phyloP scores from a whole-genome alignment of 2,329 filamentous ascomycete genomes.

The Claviceps quebecensis region DNA sequence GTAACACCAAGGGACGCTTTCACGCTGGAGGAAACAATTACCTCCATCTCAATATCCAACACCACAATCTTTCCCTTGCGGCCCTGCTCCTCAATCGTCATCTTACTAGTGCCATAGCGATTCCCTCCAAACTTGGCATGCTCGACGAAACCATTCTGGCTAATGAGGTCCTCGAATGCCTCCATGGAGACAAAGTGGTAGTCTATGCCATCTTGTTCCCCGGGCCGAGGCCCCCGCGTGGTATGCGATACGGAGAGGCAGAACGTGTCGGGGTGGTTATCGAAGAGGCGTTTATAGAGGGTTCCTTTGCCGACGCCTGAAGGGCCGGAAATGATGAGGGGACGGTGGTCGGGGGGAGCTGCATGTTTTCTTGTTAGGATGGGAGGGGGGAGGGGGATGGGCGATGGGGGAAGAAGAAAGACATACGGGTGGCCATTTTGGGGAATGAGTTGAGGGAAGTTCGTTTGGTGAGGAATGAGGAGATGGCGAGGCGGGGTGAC shows the following conservation, averaged over 20 bases:
- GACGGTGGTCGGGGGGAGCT: conserved; percentile 36
- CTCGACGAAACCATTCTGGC: conserved; percentile 67
- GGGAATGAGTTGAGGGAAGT: conserved; percentile 1
- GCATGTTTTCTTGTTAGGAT: background rate
- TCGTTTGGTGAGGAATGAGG: background rate
- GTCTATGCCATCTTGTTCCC: conserved; percentile 62
- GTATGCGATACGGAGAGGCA: conserved; percentile 57
- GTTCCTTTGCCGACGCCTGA: conserved; percentile 71
- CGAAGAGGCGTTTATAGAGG: conserved; percentile 58
- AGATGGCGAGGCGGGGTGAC: conserved; percentile 3
- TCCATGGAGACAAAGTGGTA: conserved; percentile 65
- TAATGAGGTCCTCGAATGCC: conserved; percentile 54
- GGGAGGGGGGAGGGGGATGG: too few relatives aligned
- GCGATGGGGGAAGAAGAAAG: background rate
- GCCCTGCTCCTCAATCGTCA: conserved; percentile 62
- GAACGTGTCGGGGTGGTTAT: conserved; percentile 35
- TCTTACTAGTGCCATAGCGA: conserved; percentile 71
- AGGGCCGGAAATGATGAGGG: conserved; percentile 65
- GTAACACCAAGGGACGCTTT: too few relatives aligned
- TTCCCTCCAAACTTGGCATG: conserved; percentile 75
- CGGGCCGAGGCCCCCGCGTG: conserved; percentile 60
- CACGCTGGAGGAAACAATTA: conserved; percentile 18
- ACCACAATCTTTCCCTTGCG: conserved; percentile 63
- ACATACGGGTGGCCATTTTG: conserved; percentile 13
- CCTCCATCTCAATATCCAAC: conserved; percentile 95